Percentiles rank a stretch among this genome's conserved stretches.
Evolutionary conservation across 2,329 filamentous ascomycete genomes (phyloP).

Genomic region (Claviceps purpurea): DNA sequence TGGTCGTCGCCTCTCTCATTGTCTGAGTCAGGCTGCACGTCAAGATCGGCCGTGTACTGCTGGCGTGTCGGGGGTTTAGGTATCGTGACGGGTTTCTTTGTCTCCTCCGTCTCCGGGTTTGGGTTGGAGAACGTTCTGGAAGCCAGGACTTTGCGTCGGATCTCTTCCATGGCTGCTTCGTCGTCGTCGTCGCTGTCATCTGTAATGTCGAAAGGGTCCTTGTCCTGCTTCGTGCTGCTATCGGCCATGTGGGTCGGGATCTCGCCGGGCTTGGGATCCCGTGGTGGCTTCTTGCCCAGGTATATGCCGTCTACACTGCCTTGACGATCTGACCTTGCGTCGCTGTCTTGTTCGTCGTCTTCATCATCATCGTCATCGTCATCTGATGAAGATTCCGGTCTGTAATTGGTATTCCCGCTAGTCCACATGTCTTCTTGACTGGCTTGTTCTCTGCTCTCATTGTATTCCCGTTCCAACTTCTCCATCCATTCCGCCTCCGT

Average conservation of each 20-base stretch:
- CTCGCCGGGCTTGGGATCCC: conserved; percentile 7
- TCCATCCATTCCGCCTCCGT: conserved; percentile 80
- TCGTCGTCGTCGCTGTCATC: conserved; percentile 61
- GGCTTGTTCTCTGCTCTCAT: conserved; percentile 58
- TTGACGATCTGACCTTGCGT: conserved; percentile 21
- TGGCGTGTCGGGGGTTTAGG: conserved; percentile 35
- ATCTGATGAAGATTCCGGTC: conserved; percentile 39
- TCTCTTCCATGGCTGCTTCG: conserved; percentile 66
- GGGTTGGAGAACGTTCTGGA: conserved; percentile 67
- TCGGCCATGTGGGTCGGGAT: conserved; percentile 8
- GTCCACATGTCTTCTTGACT: conserved; percentile 74
- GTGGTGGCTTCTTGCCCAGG: conserved; percentile 40
- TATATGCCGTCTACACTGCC: conserved; percentile 43
- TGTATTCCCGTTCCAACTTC: conserved; percentile 80
- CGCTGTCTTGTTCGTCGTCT: conserved; percentile 27
- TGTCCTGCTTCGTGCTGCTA: conserved; percentile 25
- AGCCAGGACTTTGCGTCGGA: conserved; percentile 76
- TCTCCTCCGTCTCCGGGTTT: conserved; percentile 33
- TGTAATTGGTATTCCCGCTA: conserved; percentile 75
- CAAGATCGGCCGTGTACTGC: conserved; percentile 43
- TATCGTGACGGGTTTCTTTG: conserved; percentile 52
- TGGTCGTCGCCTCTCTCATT: conserved; percentile 44
- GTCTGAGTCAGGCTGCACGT: conserved; percentile 45
- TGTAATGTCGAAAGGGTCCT: conserved; percentile 63
- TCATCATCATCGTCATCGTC: conserved; percentile 44